Base-by-base conservation (phyloP, 1,139 yeast species). In the Debaryomyces coudertii region DNA sequence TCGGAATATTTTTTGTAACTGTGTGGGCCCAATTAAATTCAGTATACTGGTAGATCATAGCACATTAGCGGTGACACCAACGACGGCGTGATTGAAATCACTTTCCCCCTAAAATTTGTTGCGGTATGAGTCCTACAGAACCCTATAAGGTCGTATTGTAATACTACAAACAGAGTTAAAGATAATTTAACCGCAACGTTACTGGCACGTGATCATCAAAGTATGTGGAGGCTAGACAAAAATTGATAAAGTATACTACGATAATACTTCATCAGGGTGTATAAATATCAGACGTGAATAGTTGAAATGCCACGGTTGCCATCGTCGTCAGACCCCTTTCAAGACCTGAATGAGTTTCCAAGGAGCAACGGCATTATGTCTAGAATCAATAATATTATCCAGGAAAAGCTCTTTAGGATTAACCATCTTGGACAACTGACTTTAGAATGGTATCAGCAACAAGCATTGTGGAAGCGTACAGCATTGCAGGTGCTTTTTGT, bases 1-100 rank as follows among this genome's bases (percentile, higher is more conserved):
- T 80, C 85, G 87, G 86, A 82, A 79, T 47, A 47, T 38, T 18
- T 30, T 37, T 43, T 37, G n/a, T n/a, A n/a, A n/a, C n/a, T n/a
- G n/a, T n/a, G n/a, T n/a, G n/a, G n/a, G n/a, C n/a, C n/a, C n/a
- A n/a, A n/a, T n/a, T n/a, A n/a, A n/a, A n/a, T n/a, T n/a, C n/a
- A n/a, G n/a, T n/a, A n/a, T n/a, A n/a, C n/a, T n/a, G n/a, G n/a
- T n/a, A n/a, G n/a, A n/a, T 11, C 30, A 4, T 27, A 27, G 30
- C 14, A 27, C 12, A 27, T 8, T 4, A n/a, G n/a, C 14, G 12
- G 4, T 27, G 12, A n/a, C 30, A 27, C 14, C 11, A n/a, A n/a
- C 15, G 3, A 28, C 3, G 16, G 5, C 16, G 12, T 12, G 7
- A 27, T 27, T 9, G 14, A 27, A 27, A n/a, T n/a, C n/a, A n/a